These are phyloP conservation scores for Pyrus pyrifolia DNA, from an alignment of 306 rosid species.

Conservation along the genomic window DNA sequence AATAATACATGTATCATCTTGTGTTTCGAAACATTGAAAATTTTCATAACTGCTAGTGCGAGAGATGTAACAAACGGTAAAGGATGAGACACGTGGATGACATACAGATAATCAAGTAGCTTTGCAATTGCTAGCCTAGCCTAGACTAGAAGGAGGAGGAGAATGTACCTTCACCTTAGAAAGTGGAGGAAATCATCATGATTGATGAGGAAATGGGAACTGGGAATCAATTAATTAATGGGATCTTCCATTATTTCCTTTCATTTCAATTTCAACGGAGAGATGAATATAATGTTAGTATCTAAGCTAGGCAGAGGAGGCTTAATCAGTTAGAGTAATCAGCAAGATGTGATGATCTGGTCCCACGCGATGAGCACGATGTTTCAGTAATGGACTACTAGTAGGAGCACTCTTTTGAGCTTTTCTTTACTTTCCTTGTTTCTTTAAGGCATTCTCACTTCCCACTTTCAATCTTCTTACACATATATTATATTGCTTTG, in stretches of 20 bases:
- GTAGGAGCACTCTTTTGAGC: slow-evolving; percentile 16
- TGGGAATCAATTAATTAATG: neutral
- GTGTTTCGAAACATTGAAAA: no score
- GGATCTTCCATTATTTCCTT: neutral
- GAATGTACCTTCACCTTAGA: slow-evolving; percentile 28
- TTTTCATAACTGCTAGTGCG: no score
- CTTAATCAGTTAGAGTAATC: neutral
- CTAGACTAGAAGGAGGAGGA: slow-evolving; percentile 5
- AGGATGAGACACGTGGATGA: slow-evolving; percentile 60
- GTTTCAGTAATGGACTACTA: neutral
- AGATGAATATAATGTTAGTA: no score
- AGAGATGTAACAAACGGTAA: slow-evolving; percentile 38
- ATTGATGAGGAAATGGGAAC: slow-evolving; percentile 24
- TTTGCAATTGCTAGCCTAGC: neutral
- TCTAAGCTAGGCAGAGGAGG: neutral
- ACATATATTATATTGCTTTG: slow-evolving; percentile 17
- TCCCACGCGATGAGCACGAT: neutral
- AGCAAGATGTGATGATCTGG: neutral
- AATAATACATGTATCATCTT: no score
- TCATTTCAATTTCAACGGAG: neutral
- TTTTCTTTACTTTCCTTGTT: neutral
- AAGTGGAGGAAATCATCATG: slow-evolving; percentile 58
- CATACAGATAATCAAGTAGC: slow-evolving; percentile 32
- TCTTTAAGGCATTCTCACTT: neutral
- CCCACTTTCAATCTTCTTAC: slow-evolving; percentile 30